These are phyloP conservation scores for Talaromyces sp. DNA, from an alignment of 2,329 filamentous ascomycete genomes.

Conservation along the genomic window DNA sequence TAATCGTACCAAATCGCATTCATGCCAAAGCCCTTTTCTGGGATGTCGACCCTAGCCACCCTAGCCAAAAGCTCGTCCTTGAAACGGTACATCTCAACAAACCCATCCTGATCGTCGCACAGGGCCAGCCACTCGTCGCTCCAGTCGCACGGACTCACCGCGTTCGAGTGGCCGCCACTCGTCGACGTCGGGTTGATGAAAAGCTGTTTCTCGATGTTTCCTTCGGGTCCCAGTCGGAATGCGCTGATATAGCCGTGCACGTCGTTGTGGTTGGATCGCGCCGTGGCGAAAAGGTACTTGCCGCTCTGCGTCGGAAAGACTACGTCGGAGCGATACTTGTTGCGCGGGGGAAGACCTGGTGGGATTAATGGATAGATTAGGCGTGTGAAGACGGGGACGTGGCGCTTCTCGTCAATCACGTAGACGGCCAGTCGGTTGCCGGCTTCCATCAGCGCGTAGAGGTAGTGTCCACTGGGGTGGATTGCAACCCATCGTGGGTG, in stretches of 20 bases:
- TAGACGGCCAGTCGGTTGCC: conserved; percentile 81
- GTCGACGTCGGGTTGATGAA: conserved; percentile 80
- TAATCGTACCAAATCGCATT: conserved; percentile 94
- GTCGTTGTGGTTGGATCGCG: conserved; percentile 70
- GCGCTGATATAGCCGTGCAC: conserved; percentile 79
- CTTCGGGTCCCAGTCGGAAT: conserved; percentile 65
- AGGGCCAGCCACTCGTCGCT: conserved; percentile 86
- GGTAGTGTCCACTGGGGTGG: conserved; percentile 69
- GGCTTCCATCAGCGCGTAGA: conserved; percentile 87
- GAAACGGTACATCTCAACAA: conserved; percentile 84
- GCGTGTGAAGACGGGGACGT: conserved; percentile 73
- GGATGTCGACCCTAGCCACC: conserved; percentile 71
- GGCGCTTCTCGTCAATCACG: conserved; percentile 68
- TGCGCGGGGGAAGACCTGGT: conserved; percentile 46
- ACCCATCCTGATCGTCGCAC: conserved; percentile 83
- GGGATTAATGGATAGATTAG: conserved; percentile 75
- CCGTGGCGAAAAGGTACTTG: conserved; percentile 75
- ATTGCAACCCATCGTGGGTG: conserved; percentile 88
- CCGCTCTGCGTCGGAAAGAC: conserved; percentile 66
- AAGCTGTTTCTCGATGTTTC: conserved; percentile 72
- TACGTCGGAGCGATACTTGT: conserved; percentile 79
- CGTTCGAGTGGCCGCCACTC: conserved; percentile 83
- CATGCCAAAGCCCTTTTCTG: conserved; percentile 90
- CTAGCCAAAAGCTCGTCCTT: conserved; percentile 73
- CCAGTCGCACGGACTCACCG: conserved; percentile 78